These are phyloP conservation scores for Lichtheimia ornata DNA, from an alignment of 371 early-diverging fungal genomes.

Conservation along the genomic window DNA sequence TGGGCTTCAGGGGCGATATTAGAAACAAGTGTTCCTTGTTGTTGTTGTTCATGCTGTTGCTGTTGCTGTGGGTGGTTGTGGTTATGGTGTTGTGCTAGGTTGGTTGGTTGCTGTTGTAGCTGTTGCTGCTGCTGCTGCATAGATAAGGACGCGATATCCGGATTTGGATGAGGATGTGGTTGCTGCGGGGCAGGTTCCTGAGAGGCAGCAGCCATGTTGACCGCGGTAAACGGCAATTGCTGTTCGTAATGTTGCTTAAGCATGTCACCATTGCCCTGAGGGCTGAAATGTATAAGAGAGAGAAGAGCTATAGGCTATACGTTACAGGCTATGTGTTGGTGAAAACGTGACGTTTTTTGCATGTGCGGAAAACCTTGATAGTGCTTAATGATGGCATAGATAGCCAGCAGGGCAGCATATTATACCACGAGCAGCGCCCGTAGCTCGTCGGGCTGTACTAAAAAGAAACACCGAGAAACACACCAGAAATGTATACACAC, in stretches of 20 bases:
- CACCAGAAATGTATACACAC: neutral
- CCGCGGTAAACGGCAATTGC: neutral
- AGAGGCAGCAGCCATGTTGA: neutral
- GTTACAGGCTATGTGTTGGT: neutral
- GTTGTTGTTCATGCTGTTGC: neutral
- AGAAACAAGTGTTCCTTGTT: neutral
- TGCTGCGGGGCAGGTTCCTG: neutral
- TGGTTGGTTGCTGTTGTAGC: neutral
- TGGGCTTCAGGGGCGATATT: neutral
- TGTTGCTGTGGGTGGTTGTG: neutral
- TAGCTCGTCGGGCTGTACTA: neutral
- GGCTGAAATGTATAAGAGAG: neutral
- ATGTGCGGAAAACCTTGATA: no score
- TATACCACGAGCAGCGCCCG: neutral
- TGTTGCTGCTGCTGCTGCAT: neutral
- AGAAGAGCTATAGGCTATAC: neutral
- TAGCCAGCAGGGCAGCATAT: neutral
- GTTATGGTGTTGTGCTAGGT: neutral
- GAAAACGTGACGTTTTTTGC: constrained; percentile 3
- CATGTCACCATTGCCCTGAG: neutral
- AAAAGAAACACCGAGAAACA: neutral
- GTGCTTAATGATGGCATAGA: no score
- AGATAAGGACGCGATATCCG: neutral
- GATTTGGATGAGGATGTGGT: neutral
- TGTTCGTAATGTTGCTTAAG: constrained; percentile 4